Conservation (phyloP, 1,284 basidiomycete species). For the Exobasidium rhododendri region DNA sequence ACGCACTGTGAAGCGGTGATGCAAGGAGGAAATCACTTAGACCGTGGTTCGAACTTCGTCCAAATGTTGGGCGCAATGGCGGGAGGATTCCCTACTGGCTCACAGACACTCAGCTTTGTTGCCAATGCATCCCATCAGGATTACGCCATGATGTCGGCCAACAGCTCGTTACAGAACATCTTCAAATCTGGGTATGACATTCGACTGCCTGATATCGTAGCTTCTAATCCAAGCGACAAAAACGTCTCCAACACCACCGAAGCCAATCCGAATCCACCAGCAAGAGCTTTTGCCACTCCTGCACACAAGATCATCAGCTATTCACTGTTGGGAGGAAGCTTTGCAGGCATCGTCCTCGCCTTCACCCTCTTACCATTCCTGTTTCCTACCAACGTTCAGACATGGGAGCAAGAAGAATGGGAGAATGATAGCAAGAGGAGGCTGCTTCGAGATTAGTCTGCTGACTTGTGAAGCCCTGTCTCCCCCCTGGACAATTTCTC, state of each 20-base stretch:
- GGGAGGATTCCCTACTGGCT: slow-evolving; percentile 23
- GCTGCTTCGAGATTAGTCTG: slow-evolving; percentile 5
- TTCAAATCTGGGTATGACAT: slow-evolving; percentile 27
- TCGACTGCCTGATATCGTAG: slow-evolving; percentile 26
- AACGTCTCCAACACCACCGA: slow-evolving; percentile 15
- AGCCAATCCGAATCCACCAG: slow-evolving; percentile 10
- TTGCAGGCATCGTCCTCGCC: slow-evolving; percentile 28
- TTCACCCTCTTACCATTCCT: slow-evolving; percentile 43
- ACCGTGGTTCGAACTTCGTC: slow-evolving; percentile 36
- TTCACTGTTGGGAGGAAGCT: slow-evolving; percentile 35
- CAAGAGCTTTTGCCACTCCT: slow-evolving; percentile 41
- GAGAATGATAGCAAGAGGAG: slow-evolving; percentile 13
- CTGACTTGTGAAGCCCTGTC: too few relatives aligned
- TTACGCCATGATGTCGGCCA: slow-evolving; percentile 44
- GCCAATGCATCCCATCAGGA: slow-evolving; percentile 44
- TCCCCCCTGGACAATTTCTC: too few relatives aligned
- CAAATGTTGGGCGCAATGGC: slow-evolving; percentile 16
- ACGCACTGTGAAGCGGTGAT: slow-evolving; percentile 34
- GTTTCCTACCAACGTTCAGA: slow-evolving; percentile 35
- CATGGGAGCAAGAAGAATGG: slow-evolving; percentile 20
- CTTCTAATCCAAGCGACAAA: slow-evolving; percentile 36
- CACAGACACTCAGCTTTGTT: slow-evolving; percentile 42
- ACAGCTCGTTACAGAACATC: slow-evolving; percentile 31
- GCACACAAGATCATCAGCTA: slow-evolving; percentile 42
- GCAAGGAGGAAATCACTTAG: slow-evolving; percentile 45